These are phyloP conservation scores for Pyrenophora teres DNA, from an alignment of 2,329 filamentous ascomycete species.

Conservation along the genomic window DNA sequence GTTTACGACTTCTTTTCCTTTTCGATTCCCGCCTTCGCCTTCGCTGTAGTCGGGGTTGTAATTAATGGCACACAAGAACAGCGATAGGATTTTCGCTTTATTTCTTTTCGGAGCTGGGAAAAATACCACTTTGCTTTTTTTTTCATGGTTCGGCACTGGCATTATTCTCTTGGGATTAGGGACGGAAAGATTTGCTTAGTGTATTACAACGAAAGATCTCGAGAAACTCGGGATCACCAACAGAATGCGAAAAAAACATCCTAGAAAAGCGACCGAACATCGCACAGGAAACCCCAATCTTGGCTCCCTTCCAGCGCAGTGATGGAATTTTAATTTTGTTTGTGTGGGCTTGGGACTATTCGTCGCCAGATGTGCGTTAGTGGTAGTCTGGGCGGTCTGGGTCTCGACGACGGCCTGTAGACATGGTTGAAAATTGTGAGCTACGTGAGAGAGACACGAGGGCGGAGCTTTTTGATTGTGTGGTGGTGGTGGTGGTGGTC, in stretches of 20 bases:
- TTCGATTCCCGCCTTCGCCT: slow-evolving; percentile 30
- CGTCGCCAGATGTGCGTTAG: neutral
- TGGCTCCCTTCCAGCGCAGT: neutral
- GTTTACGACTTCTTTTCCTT: slow-evolving; percentile 32
- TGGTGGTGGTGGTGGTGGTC: too few species aligned
- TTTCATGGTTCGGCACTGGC: slow-evolving; percentile 16
- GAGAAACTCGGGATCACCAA: slow-evolving; percentile 22
- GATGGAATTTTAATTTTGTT: neutral
- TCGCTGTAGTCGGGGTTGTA: slow-evolving; percentile 39
- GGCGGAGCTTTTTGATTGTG: too few species aligned
- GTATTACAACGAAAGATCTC: slow-evolving; percentile 27
- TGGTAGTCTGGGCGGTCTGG: neutral
- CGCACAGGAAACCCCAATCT: slow-evolving; percentile 19
- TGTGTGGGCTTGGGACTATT: neutral
- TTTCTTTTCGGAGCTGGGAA: slow-evolving; percentile 29
- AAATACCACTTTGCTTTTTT: slow-evolving; percentile 19
- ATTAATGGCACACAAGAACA: slow-evolving; percentile 46
- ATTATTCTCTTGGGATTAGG: slow-evolving; percentile 28
- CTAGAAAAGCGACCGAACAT: slow-evolving; percentile 25
- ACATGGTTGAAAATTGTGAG: too few species aligned
- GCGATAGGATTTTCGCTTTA: slow-evolving; percentile 34
- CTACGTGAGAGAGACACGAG: too few species aligned
- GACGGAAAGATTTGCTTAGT: slow-evolving; percentile 19
- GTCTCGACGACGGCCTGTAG: too few species aligned
- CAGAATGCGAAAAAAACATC: slow-evolving; percentile 31